These are phyloP conservation scores for Blastobotrys proliferans DNA, from an alignment of 1,139 yeast genomes.

Conservation along the genomic window DNA sequence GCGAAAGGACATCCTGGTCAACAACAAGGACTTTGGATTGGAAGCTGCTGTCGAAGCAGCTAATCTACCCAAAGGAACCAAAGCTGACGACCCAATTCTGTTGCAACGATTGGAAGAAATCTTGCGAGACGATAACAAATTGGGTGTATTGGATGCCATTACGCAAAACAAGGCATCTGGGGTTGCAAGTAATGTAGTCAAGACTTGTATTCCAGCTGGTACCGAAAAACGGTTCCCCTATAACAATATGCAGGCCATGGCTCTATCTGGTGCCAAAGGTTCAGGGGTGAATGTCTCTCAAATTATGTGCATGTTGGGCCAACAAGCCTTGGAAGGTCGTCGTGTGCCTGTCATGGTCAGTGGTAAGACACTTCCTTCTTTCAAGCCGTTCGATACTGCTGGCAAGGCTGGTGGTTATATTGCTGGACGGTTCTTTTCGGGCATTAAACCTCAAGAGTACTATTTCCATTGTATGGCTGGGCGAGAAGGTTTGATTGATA, in stretches of 20 bases:
- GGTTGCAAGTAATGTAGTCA: constrained; percentile 88
- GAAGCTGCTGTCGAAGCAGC: constrained; percentile 94
- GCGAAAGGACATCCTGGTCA: constrained; percentile 77
- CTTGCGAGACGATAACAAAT: constrained; percentile 85
- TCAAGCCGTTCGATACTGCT: constrained; percentile 94
- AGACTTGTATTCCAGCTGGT: constrained; percentile 93
- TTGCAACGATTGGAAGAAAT: constrained; percentile 88
- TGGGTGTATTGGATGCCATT: constrained; percentile 93
- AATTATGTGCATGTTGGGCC: constrained; percentile 98
- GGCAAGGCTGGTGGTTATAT: constrained; percentile 99
- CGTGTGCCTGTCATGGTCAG: constrained; percentile 99
- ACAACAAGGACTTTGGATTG: constrained; percentile 79
- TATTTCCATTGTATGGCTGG: constrained; percentile 99
- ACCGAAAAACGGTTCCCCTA: constrained; percentile 93
- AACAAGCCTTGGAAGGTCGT: constrained; percentile 98
- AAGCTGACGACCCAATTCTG: constrained; percentile 68
- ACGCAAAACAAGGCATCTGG: constrained; percentile 90
- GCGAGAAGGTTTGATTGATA: constrained; percentile 98
- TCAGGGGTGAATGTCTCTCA: constrained; percentile 97
- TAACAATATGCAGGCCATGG: constrained; percentile 99
- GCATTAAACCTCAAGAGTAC: constrained; percentile 98
- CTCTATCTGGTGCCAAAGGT: constrained; percentile 98
- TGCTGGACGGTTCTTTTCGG: constrained; percentile 95
- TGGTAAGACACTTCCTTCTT: constrained; percentile 95
- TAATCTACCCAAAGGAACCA: constrained; percentile 58